phyloP scores from a whole-genome alignment of 495 filamentous ascomycete genomes.

The Trichoderma asperelloides region DNA sequence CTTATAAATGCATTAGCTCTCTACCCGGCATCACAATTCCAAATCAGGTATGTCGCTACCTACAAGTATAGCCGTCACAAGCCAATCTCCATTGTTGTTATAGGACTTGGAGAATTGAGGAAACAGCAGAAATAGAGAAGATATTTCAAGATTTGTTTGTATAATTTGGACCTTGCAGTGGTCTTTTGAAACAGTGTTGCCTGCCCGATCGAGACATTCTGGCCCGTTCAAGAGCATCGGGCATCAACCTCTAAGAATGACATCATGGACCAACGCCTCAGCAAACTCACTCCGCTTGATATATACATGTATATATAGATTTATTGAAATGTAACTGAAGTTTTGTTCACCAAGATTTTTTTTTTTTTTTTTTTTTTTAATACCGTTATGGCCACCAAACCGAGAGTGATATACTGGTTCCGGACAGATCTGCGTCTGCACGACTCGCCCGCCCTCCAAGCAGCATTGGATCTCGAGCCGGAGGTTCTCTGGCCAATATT shows the following conservation, averaged over 20 bases:
- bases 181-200: neutral
- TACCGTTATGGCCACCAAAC: slow-evolving; percentile 28
- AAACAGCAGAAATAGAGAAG: neutral
- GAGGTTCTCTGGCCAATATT: slow-evolving; percentile 55
- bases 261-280: slow-evolving; percentile 5
- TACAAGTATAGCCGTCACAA: too few relatives aligned
- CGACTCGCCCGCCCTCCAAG: slow-evolving; percentile 59
- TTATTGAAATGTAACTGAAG: neutral
- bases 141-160: neutral
- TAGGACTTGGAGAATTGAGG: too few relatives aligned
- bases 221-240: neutral
- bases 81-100: too few relatives aligned
- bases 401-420: slow-evolving; percentile 66
- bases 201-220: neutral
- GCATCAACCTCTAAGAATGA: slow-evolving; percentile 3
- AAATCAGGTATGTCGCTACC: too few relatives aligned
- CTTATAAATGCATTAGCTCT: too few relatives aligned
- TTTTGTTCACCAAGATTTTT: neutral
- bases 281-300: neutral
- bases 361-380: too few relatives aligned
- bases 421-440: slow-evolving; percentile 64
- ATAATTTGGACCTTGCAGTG: neutral
- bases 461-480: slow-evolving; percentile 54
- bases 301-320: neutral
- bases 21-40: too few relatives aligned